Conservation (phyloP, 2,329 filamentous ascomycete species). For the Alternaria panax region DNA sequence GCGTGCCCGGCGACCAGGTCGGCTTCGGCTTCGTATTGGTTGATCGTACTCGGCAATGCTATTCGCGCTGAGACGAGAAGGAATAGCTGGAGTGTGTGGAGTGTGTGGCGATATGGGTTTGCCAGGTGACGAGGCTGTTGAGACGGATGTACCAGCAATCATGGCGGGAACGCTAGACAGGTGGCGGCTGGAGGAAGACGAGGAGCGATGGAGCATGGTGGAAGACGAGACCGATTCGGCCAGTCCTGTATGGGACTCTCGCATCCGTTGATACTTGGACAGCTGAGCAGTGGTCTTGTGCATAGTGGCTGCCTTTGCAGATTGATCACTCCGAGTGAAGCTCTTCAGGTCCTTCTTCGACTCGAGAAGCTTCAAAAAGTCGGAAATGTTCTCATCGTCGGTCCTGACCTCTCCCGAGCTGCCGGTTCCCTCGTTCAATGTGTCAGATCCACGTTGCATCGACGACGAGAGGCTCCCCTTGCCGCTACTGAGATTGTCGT, state of each 20-base stretch:
- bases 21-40: conserved; percentile 42
- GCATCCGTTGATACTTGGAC: conserved; percentile 85
- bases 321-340: conserved; percentile 71
- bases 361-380: conserved; percentile 89
- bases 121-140: conserved; percentile 83
- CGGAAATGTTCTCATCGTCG: conserved; percentile 92
- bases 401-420: conserved; percentile 72
- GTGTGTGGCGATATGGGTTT: conserved; percentile 91
- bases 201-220: conserved; percentile 81
- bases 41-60: conserved; percentile 75
- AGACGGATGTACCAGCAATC: conserved; percentile 72
- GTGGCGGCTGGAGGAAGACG: conserved; percentile 78
- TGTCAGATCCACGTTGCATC: conserved; percentile 75
- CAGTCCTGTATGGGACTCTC: conserved; percentile 84
- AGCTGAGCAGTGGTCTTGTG: conserved; percentile 81
- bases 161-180: conserved; percentile 69
- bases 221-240: conserved; percentile 95
- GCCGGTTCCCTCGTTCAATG: conserved; percentile 74
- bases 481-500: conserved; percentile 82
- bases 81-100: conserved; percentile 90
- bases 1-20: conserved; percentile 44
- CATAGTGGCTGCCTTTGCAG: conserved; percentile 69
- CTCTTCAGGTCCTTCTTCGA: conserved; percentile 84
- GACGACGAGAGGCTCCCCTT: conserved; percentile 77
- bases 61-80: conserved; percentile 90